phyloP scores from a whole-genome alignment of 306 rosid genomes.

The Prosopis cineraria region DNA sequence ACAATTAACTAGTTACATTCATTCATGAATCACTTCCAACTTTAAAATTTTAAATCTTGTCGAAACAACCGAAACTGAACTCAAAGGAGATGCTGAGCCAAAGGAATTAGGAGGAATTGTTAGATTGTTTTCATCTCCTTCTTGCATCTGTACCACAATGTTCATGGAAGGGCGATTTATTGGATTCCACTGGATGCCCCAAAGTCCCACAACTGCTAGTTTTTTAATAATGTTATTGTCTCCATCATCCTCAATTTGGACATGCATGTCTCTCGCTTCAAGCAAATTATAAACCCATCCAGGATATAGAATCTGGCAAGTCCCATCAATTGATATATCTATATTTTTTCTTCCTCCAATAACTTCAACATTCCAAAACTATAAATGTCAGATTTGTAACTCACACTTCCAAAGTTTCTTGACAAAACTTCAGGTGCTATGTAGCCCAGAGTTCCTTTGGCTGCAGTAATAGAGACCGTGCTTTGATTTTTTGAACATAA shows the following conservation, averaged over 20 bases:
- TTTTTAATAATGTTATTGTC: conserved; percentile 26
- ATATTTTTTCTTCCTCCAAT: conserved; percentile 40
- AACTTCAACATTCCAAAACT: conserved; percentile 46
- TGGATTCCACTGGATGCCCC: conserved; percentile 41
- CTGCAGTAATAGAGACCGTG: conserved; percentile 42
- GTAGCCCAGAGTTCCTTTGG: conserved; percentile 51
- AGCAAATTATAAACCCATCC: conserved; percentile 30
- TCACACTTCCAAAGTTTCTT: conserved; percentile 42
- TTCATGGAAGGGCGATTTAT: conserved; percentile 40
- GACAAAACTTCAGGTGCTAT: conserved; percentile 52
- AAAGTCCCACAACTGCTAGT: conserved; percentile 34
- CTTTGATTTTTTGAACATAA: conserved; percentile 48
- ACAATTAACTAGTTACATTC: not conserved
- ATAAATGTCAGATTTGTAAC: conserved; percentile 38
- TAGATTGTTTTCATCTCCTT: conserved; percentile 10
- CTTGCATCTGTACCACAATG: conserved; percentile 30
- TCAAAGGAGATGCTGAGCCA: not conserved
- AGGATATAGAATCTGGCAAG: conserved; percentile 16
- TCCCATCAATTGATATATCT: not conserved
- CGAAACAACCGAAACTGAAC: not conserved
- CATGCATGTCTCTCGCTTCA: conserved; percentile 16
- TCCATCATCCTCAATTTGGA: conserved; percentile 24
- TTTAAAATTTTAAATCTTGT: not conserved
- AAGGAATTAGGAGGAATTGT: conserved; percentile 31
- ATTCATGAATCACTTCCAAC: conserved; percentile 29